These are phyloP conservation scores for Colletotrichum destructivum DNA, from an alignment of 2,329 filamentous ascomycete species.

Conservation along the genomic window DNA sequence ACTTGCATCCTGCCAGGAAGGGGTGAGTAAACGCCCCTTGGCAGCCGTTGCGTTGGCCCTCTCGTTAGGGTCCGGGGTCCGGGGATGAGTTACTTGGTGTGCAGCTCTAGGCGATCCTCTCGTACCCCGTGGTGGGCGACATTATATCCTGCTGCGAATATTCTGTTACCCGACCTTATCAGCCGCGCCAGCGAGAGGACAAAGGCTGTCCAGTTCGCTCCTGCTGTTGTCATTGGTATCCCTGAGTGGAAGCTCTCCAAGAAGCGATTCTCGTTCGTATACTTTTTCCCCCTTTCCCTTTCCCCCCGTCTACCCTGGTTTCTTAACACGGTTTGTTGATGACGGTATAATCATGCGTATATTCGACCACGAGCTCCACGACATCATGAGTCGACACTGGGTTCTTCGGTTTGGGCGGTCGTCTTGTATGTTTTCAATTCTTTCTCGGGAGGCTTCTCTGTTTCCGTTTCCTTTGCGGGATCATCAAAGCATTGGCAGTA, in stretches of 20 bases:
- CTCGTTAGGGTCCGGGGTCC: constrained; percentile 37
- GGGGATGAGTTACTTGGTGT: constrained; percentile 38
- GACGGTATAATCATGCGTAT: constrained; percentile 36
- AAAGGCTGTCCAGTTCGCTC: constrained; percentile 15
- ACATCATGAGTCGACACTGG: constrained; percentile 40
- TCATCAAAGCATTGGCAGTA: constrained; percentile 28
- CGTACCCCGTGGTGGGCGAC: constrained; percentile 27
- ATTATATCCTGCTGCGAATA: constrained; percentile 13
- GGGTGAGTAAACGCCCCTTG: constrained; percentile 40
- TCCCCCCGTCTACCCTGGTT: constrained; percentile 1
- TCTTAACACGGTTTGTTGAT: constrained; percentile 14
- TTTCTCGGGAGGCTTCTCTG: not conserved
- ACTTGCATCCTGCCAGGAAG: constrained; percentile 25
- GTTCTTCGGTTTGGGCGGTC: constrained; percentile 30
- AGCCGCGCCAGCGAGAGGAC: constrained; percentile 9
- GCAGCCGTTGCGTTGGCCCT: constrained; percentile 33
- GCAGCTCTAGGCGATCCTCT: constrained; percentile 39
- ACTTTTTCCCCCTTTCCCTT: not conserved
- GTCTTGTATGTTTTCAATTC: constrained; percentile 29
- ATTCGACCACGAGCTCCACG: constrained; percentile 33
- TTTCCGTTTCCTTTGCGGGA: constrained; percentile 16
- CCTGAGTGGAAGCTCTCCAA: constrained; percentile 17
- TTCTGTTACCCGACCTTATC: constrained; percentile 11
- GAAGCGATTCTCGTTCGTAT: constrained; percentile 15
- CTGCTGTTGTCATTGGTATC: constrained; percentile 29